These are phyloP conservation scores for Lentinula guzmanii DNA, from an alignment of 768 basidiomycete species.

Conservation along the genomic window DNA sequence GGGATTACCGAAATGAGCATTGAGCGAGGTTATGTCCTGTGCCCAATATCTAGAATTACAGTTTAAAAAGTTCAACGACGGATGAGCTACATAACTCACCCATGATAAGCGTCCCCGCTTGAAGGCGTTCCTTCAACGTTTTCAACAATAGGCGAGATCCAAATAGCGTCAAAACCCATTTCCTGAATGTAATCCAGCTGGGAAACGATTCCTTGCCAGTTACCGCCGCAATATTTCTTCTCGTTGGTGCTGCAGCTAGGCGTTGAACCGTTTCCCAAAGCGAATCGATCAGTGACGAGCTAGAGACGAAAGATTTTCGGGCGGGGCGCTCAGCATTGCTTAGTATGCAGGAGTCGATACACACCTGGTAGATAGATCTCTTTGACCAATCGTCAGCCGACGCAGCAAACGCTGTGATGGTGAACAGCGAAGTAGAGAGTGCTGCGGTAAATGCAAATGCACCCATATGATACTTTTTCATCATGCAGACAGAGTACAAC, in stretches of 20 bases:
- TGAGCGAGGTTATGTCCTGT: slow-evolving; percentile 55
- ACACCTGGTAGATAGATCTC: slow-evolving; percentile 22
- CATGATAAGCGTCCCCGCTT: slow-evolving; percentile 72
- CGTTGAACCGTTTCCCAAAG: slow-evolving; percentile 40
- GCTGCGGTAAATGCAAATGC: background rate
- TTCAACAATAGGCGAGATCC: slow-evolving; percentile 68
- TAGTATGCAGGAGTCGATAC: background rate
- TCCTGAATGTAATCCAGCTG: slow-evolving; percentile 72
- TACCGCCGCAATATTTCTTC: slow-evolving; percentile 66
- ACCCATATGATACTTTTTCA: no score
- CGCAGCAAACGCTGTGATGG: background rate
- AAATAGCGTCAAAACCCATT: slow-evolving; percentile 72
- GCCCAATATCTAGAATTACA: slow-evolving; percentile 28
- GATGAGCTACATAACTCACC: slow-evolving; percentile 34
- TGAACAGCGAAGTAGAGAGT: background rate
- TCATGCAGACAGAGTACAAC: no score
- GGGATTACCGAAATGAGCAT: slow-evolving; percentile 64
- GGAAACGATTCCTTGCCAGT: slow-evolving; percentile 55
- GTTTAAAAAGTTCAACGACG: background rate
- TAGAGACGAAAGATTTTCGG: slow-evolving; percentile 15
- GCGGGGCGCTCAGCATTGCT: background rate
- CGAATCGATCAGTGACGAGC: slow-evolving; percentile 65
- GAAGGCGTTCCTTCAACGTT: slow-evolving; percentile 53
- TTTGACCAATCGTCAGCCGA: slow-evolving; percentile 16
- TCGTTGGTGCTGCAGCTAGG: slow-evolving; percentile 43